phyloP scores from a whole-genome alignment of 768 basidiomycete genomes.

The Hypholoma fasciculare region DNA sequence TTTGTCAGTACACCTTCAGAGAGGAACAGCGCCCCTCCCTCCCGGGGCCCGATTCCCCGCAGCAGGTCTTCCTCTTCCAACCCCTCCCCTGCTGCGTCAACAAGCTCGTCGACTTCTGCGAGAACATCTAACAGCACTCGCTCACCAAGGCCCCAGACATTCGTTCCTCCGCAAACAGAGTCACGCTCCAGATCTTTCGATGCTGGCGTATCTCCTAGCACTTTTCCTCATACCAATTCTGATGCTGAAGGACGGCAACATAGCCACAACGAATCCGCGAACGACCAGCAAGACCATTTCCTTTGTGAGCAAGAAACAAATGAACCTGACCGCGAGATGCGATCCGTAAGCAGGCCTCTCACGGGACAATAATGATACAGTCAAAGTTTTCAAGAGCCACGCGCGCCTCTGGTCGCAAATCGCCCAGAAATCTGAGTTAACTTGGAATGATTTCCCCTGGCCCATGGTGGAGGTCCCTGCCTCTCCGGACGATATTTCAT shows the following conservation, averaged over 20 bases:
- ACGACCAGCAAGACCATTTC: slow-evolving; percentile 69
- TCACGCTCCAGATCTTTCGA: slow-evolving; percentile 33
- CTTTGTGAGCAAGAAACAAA: slow-evolving; percentile 63
- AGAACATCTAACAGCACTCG: slow-evolving; percentile 13
- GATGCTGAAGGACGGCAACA: slow-evolving; percentile 56
- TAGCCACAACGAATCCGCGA: slow-evolving; percentile 61
- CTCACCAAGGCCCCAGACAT: slow-evolving; percentile 26
- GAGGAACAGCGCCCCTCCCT: slow-evolving; percentile 19
- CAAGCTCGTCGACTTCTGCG: slow-evolving; percentile 19
- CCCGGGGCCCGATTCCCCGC: slow-evolving; percentile 31
- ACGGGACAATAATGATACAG: slow-evolving; percentile 61
- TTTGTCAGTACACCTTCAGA: slow-evolving; percentile 20
- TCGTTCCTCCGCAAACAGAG: slow-evolving; percentile 23
- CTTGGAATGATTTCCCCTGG: slow-evolving; percentile 76
- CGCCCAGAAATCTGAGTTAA: slow-evolving; percentile 39
- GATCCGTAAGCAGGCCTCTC: slow-evolving; percentile 49
- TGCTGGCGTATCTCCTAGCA: slow-evolving; percentile 24
- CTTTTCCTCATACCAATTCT: slow-evolving; percentile 30
- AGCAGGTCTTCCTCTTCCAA: slow-evolving; percentile 28
- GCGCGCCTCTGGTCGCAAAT: slow-evolving; percentile 62
- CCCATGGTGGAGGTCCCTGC: slow-evolving; percentile 61
- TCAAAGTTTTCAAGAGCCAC: slow-evolving; percentile 57
- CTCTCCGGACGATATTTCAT: slow-evolving; percentile 61
- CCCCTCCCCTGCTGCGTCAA: slow-evolving; percentile 21
- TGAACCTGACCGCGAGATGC: slow-evolving; percentile 55